Evolutionary conservation across 2,329 filamentous ascomycete genomes (phyloP).

Genomic region (Myriosclerotinia scirpicola): DNA sequence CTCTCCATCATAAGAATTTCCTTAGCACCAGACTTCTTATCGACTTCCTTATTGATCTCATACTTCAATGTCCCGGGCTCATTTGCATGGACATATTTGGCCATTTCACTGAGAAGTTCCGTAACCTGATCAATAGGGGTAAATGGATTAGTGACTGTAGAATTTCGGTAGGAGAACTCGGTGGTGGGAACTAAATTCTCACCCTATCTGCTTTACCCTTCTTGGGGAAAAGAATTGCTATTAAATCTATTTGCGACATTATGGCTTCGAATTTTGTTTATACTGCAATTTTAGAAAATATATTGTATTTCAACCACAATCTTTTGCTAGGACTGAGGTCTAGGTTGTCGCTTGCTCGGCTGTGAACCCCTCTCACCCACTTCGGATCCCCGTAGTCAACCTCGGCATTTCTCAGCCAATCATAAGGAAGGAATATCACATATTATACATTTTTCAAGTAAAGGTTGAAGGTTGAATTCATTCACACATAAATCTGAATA

Average conservation of each 20-base stretch:
- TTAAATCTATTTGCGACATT: conserved; percentile 32
- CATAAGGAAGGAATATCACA: background rate
- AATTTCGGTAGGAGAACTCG: too few species aligned
- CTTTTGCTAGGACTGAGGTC: conserved; percentile 2
- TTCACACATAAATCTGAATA: background rate
- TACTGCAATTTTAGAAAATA: background rate
- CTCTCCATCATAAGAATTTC: conserved; percentile 39
- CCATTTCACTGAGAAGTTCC: conserved; percentile 34
- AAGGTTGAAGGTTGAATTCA: background rate
- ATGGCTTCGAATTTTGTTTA: conserved; percentile 20
- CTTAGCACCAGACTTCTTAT: conserved; percentile 35
- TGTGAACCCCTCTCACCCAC: background rate
- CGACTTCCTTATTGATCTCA: conserved; percentile 32
- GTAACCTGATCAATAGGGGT: conserved; percentile 29
- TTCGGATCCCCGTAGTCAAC: background rate
- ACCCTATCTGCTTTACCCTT: conserved; percentile 37
- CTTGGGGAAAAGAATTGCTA: conserved; percentile 35
- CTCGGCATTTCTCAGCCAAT: conserved; percentile 14
- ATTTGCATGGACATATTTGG: conserved; percentile 31
- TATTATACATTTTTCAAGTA: background rate
- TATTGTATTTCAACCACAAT: background rate
- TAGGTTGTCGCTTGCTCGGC: background rate
- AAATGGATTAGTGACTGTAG: conserved; percentile 4
- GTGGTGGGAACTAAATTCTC: conserved; percentile 10
- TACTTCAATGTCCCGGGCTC: conserved; percentile 38